These are phyloP conservation scores for Taiozyma sp. DNA, from an alignment of 1,139 yeast genomes.

Conservation along the genomic window DNA sequence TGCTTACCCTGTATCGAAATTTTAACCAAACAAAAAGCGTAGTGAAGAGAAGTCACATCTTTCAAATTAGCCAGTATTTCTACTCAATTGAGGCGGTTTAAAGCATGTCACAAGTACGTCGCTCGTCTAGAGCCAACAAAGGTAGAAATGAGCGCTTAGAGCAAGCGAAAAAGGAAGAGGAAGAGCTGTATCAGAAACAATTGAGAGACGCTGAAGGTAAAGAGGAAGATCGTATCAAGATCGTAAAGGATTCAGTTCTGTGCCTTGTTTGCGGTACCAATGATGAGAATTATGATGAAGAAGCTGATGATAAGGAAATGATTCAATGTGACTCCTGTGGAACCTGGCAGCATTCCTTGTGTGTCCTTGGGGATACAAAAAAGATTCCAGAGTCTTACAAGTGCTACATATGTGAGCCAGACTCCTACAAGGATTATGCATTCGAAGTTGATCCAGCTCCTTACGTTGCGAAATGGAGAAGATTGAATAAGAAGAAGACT, in stretches of 20 bases:
- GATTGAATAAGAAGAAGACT: constrained; percentile 10
- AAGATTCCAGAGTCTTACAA: constrained; percentile 42
- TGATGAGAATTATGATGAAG: constrained; percentile 59
- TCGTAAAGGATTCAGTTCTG: constrained; percentile 43
- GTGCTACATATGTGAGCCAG: constrained; percentile 48
- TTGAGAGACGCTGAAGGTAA: constrained; percentile 14
- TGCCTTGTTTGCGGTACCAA: constrained; percentile 64
- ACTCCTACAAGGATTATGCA: constrained; percentile 28
- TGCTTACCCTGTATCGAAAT: no score
- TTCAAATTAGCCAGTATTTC: background rate
- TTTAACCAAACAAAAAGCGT: no score
- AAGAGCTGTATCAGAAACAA: constrained; percentile 16
- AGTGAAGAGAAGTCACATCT: no score
- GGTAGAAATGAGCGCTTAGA: constrained; percentile 36
- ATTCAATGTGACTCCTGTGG: constrained; percentile 74
- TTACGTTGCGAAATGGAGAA: constrained; percentile 16
- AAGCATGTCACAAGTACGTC: constrained; percentile 20
- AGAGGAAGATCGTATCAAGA: constrained; percentile 16
- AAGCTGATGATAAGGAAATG: constrained; percentile 63
- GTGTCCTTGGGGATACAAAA: constrained; percentile 51
- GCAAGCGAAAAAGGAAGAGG: constrained; percentile 20
- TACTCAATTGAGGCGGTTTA: background rate
- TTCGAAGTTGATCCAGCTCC: constrained; percentile 26
- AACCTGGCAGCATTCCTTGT: constrained; percentile 82
- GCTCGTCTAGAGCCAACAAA: constrained; percentile 39